Base-by-base conservation (phyloP, 2,329 filamentous ascomycete genomes). In the Fusarium bactridioides region DNA sequence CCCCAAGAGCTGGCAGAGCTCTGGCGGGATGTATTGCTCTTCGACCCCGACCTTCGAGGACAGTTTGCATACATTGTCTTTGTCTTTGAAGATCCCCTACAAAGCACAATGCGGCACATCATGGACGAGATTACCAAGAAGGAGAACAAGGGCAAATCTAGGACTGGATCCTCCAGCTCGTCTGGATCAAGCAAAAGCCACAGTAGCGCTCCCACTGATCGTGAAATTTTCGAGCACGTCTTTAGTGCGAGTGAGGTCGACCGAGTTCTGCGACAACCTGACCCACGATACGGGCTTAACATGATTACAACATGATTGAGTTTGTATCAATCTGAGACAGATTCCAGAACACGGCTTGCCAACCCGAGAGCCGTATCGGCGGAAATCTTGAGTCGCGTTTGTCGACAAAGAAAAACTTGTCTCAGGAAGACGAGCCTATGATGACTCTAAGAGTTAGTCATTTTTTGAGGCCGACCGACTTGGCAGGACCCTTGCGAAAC, bases 1-100 rank as follows among this genome's bases (percentile, higher is more conserved):
- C 88, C 90, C 2, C 85, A 86, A 76, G 89, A 91, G 79, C 83
- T 92, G 60, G 90, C 90, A 38, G 86, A 89, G 79, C 84, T 92
- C 55, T 92, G 90, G 90, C 85, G 89, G 50, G 90, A 92, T 70
- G 83, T 91, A 16, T 84, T 92, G 47, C 83, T 91, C 47, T 89
- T 88, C 78, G 89, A 91, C 69, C 85, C 88, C 1, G 89, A 91
- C 63, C 85, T 92, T 41, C 84, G 87, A 19, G 89, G 90, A 23
- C 87, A 89, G 64, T 90, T 92, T 75, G 80, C 84, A 58, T 87
- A 88, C 71, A 87, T 91, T 37, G 85, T 89, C 10, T 92, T 92
- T 77, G 87, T 89, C 18, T 91, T 92, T 70, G 89, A 91, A 71
- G 87, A 91, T 64, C 80, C 83, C 8, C 76, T 79, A 53, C 86